phyloP scores from a whole-genome alignment of 176 grass and related monocot species.

The Themeda triandra region DNA sequence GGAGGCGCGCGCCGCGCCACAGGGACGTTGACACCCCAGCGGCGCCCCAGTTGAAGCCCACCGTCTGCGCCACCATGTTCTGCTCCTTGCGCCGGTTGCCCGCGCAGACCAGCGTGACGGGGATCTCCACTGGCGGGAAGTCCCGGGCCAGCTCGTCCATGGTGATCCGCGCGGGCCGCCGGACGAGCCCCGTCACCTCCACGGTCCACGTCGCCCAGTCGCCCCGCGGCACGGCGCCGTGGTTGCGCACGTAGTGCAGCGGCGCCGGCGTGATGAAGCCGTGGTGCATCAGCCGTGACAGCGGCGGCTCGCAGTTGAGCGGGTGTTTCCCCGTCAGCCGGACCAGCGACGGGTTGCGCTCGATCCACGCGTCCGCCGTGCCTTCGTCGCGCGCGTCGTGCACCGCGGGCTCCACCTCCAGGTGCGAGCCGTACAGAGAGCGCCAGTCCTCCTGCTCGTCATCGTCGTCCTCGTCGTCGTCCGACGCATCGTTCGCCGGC shows the following conservation, averaged over 20 bases:
- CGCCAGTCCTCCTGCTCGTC: slow-evolving; percentile 40
- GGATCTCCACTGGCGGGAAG: slow-evolving; percentile 55
- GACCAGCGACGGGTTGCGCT: slow-evolving; percentile 70
- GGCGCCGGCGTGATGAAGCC: slow-evolving; percentile 87
- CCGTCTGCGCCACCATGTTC: slow-evolving; percentile 82
- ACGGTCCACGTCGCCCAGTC: slow-evolving; percentile 67
- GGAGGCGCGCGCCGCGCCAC: slow-evolving; percentile 71
- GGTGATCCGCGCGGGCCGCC: slow-evolving; percentile 39
- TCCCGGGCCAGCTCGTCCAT: slow-evolving; percentile 58
- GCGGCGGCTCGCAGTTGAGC: slow-evolving; percentile 85
- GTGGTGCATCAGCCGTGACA: slow-evolving; percentile 77
- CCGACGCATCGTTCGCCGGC: background rate
- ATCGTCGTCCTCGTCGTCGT: slow-evolving; percentile 44
- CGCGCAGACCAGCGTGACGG: slow-evolving; percentile 72
- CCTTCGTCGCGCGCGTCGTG: slow-evolving; percentile 70
- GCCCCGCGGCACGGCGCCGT: slow-evolving; percentile 54
- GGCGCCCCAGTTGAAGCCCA: slow-evolving; percentile 91
- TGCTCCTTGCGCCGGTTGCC: slow-evolving; percentile 96
- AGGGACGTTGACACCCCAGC: slow-evolving; percentile 69
- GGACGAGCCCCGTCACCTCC: slow-evolving; percentile 69
- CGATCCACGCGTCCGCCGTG: slow-evolving; percentile 71
- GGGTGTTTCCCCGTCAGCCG: slow-evolving; percentile 93
- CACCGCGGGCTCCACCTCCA: slow-evolving; percentile 65
- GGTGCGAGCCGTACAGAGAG: slow-evolving; percentile 25
- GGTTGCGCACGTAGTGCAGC: slow-evolving; percentile 95